Conservation (phyloP, 163 green algal genomes). For the Chloromonas sp. region DNA sequence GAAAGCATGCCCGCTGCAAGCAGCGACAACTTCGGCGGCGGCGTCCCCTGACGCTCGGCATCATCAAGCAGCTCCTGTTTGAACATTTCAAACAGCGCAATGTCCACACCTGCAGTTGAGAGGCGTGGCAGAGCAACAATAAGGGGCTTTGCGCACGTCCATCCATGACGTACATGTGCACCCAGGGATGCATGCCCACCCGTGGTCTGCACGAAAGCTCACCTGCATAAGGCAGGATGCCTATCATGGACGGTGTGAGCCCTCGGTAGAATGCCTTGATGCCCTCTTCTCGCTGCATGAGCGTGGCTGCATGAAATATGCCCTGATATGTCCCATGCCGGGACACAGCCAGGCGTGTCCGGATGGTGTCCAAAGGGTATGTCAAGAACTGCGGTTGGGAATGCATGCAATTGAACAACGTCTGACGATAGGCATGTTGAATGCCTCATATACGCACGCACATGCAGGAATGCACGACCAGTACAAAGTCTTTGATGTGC, state of each 20-base stretch:
- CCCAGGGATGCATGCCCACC: no score
- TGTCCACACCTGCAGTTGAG: conserved; percentile 63
- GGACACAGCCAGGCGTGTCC: conserved; percentile 77
- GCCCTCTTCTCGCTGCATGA: conserved; percentile 65
- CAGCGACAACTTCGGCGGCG: conserved; percentile 55
- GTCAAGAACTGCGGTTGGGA: conserved; percentile 56
- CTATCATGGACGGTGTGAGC: conserved; percentile 71
- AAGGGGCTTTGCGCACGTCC: neutral
- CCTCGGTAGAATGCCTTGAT: conserved; percentile 76
- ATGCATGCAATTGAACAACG: no score
- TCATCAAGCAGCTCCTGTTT: conserved; percentile 70
- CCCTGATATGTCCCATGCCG: conserved; percentile 57
- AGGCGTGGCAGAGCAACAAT: neutral
- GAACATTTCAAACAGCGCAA: conserved; percentile 81
- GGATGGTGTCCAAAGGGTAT: conserved; percentile 87
- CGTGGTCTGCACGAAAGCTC: neutral
- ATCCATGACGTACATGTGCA: no score
- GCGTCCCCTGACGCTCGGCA: conserved; percentile 46
- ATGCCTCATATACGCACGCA: no score
- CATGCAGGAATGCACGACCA: neutral
- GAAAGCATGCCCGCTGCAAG: conserved; percentile 74
- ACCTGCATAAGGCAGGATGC: conserved; percentile 84
- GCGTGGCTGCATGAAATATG: conserved; percentile 53
- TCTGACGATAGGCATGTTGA: no score
- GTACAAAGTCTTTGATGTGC: neutral